Conservation (phyloP, 345 rosid genomes). For the thale cress (Arabidopsis thaliana) region DNA sequence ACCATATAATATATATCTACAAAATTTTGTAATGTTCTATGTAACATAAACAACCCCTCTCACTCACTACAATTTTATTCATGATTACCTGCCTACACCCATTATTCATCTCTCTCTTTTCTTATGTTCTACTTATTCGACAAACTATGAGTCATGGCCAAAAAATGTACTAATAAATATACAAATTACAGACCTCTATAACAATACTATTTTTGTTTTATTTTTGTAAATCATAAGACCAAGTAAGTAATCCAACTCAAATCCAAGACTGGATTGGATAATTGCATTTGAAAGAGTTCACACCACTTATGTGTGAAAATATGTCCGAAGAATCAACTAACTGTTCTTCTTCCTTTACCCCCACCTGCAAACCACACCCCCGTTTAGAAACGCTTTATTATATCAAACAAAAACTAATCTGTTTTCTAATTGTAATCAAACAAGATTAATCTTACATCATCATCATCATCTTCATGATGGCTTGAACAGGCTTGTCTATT, state of each 20-base stretch:
- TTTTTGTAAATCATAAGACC: not conserved
- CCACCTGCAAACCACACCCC: constrained; percentile 49
- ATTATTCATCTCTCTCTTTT: constrained; percentile 22
- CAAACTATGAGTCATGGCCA: constrained; percentile 14
- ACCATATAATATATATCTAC: constrained; percentile 25
- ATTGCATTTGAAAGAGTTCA: constrained; percentile 83
- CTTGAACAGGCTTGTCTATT: constrained; percentile 56
- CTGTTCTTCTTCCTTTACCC: constrained; percentile 75
- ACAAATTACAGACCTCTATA: constrained; percentile 29
- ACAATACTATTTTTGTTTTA: constrained; percentile 3
- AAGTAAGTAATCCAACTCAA: constrained; percentile 40
- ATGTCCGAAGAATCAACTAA: constrained; percentile 87
- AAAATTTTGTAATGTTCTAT: constrained; percentile 40
- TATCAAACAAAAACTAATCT: not conserved
- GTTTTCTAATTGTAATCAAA: not conserved
- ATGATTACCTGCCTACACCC: constrained; percentile 37
- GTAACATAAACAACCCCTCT: constrained; percentile 30
- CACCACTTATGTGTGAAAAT: constrained; percentile 84
- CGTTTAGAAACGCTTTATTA: constrained; percentile 12
- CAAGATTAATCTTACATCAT: constrained; percentile 55
- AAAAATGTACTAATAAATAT: constrained; percentile 38
- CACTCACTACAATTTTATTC: constrained; percentile 34
- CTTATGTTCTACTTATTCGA: constrained; percentile 33
- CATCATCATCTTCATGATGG: constrained; percentile 78
- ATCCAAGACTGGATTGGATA: constrained; percentile 89